Evolutionary conservation across 306 rosid genomes (phyloP), one percentile per base, ranked within the genome.

Genomic region (Ormosia emarginata): DNA sequence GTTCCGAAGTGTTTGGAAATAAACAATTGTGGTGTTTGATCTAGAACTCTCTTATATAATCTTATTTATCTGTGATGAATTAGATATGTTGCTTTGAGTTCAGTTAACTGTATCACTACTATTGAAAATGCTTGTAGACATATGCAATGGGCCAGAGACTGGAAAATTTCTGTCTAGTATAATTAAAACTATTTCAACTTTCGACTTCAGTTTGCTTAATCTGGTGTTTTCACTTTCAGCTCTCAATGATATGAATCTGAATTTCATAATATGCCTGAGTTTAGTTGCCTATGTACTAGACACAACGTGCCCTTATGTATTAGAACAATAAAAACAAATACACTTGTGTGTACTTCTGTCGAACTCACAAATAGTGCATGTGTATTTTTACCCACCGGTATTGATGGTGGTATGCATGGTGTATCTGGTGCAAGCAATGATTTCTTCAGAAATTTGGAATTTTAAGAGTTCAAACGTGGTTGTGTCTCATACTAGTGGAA

Each of bases 1-100:
- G 73, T 59, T 81, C 34, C 30, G 10, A 41, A 52, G 68, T 61
- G 70, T 67, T 78, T 59, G 52, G 80, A 65, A 85, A 83, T 85
- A 87, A 92, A 65, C 66, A 55, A 68, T 41, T 71, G 52, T 81
- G 37, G 67, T 49, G 62, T 81, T 83, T 76, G 78, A 56, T 70
- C 53, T 81, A 46, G 40, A 82, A 82, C 78, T 78, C 3, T 67
- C 17, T n/a, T n/a, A 67, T 63, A 32, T 74, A 3, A 30, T 84
- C 84, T 79, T 14, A 78, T 67, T 56, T 39, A 41, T 33, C 17
- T 9, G 41, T 66, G 77, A 81, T 87, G 79, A 69, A 59, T 76
- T 73, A 72, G 62, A 67, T 67, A 15, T 75, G 79, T 37, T 65
- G 5, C 66, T 49, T 44, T 40, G 59, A 14, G 18, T 53, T 63